A percentile compares a stretch with the other conserved stretches of the same genome.
Evolutionary conservation across 1,284 basidiomycete species (phyloP).

Genomic region (Malassezia japonica): DNA sequence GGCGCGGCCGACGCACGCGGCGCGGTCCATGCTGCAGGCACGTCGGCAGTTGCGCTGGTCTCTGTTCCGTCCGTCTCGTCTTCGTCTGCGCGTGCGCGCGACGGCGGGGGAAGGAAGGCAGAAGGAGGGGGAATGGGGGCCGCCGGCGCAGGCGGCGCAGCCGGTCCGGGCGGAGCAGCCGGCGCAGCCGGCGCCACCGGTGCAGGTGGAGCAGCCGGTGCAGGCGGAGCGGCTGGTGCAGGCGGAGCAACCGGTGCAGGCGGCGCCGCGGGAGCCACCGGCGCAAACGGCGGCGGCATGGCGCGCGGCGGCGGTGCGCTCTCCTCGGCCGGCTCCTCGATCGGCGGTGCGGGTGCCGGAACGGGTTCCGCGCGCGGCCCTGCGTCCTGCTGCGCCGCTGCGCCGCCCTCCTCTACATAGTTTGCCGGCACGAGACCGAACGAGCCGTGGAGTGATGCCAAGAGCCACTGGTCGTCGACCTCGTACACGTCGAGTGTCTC

Average conservation of each 20-base stretch:
- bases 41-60: slow-evolving; percentile 11
- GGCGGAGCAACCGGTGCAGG: background rate
- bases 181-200: background rate
- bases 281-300: background rate
- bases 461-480: slow-evolving; percentile 38
- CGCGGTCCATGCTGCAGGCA: slow-evolving; percentile 27
- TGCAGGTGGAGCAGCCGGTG: background rate
- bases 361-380: background rate
- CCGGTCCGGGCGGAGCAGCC: background rate
- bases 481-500: slow-evolving; percentile 41
- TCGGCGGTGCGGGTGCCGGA: background rate
- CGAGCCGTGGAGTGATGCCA: slow-evolving; percentile 27
- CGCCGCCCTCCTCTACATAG: slow-evolving; percentile 40
- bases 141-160: background rate
- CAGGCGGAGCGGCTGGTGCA: background rate
- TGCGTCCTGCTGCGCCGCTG: too few species aligned
- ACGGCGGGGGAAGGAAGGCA: background rate
- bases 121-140: background rate
- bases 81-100: background rate
- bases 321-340: background rate
- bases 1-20: slow-evolving; percentile 17
- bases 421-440: slow-evolving; percentile 44
- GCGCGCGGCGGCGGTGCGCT: background rate
- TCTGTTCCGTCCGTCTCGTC: slow-evolving; percentile 27
- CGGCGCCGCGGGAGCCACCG: background rate